Conservation (phyloP, 2,329 filamentous ascomycete species). For the Aspergillus sp. region DNA sequence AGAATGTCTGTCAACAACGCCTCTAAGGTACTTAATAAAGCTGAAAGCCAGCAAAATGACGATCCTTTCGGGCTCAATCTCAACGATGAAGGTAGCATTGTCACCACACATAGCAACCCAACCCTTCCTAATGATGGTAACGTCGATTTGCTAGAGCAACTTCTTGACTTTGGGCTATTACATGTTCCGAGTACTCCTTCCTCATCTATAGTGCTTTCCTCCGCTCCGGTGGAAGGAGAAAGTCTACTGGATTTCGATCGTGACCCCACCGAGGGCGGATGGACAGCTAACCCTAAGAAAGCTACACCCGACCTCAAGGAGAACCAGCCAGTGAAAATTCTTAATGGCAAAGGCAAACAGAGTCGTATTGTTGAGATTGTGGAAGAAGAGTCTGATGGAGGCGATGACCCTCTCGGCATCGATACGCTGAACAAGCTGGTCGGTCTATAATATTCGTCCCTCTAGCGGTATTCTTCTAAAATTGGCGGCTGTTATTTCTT, state of each 20-base stretch:
- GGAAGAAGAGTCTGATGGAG: constrained; percentile 14
- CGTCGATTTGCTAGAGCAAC: constrained; percentile 18
- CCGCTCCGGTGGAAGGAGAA: neutral
- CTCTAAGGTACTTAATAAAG: neutral
- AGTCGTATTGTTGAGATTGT: neutral
- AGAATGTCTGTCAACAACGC: neutral
- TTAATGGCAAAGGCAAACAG: neutral
- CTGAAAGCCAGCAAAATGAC: neutral
- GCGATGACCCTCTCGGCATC: constrained; percentile 26
- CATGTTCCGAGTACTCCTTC: neutral
- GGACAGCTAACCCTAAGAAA: neutral
- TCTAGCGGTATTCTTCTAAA: neutral
- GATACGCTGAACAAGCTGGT: constrained; percentile 25
- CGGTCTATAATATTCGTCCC: neutral
- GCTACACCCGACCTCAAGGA: neutral
- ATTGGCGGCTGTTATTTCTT: neutral
- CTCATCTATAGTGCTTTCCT: neutral
- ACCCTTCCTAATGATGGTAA: neutral
- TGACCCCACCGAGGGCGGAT: neutral
- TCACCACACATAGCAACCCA: neutral
- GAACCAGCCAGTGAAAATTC: neutral
- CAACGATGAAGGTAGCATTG: neutral
- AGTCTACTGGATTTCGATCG: constrained; percentile 19
- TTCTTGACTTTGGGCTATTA: constrained; percentile 22
- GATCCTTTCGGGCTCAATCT: constrained; percentile 18